Evolutionary conservation across 768 basidiomycete species (phyloP).

Genomic region (Cyclocybe aegerita): DNA sequence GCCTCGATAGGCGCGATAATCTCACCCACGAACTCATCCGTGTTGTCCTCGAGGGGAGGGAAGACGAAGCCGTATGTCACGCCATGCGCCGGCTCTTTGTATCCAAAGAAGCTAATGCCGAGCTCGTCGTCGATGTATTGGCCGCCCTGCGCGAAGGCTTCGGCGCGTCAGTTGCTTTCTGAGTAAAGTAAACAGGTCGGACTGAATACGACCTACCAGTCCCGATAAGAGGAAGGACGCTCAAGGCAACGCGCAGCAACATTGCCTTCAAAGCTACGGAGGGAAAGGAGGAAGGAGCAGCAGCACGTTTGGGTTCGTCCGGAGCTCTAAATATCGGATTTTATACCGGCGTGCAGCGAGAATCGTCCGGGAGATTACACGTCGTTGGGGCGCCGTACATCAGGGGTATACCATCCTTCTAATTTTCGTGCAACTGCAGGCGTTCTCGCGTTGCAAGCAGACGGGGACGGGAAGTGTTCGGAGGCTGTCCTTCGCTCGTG

Average conservation of each 20-base stretch:
- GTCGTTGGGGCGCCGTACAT: not conserved
- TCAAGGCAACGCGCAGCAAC: slow-evolving; percentile 31
- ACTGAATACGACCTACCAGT: slow-evolving; percentile 28
- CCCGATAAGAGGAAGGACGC: slow-evolving; percentile 38
- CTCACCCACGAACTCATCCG: slow-evolving; percentile 62
- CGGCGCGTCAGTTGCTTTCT: not conserved
- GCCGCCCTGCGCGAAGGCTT: slow-evolving; percentile 47
- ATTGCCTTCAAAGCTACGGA: slow-evolving; percentile 20
- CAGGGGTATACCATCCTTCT: not conserved
- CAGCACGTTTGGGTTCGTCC: slow-evolving; percentile 2
- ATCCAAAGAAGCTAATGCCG: slow-evolving; percentile 52
- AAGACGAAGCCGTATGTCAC: slow-evolving; percentile 53
- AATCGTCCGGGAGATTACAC: slow-evolving; percentile 4
- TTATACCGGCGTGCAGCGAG: slow-evolving; percentile 10
- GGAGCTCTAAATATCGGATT: slow-evolving; percentile 15
- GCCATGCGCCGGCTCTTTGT: slow-evolving; percentile 38
- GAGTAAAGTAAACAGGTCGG: not conserved
- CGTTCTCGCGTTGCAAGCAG: slow-evolving; percentile 1
- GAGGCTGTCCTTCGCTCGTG: slow-evolving; percentile 14
- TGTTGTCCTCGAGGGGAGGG: slow-evolving; percentile 42
- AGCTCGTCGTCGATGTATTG: slow-evolving; percentile 50
- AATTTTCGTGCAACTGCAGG: slow-evolving; percentile 4
- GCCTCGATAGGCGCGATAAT: slow-evolving; percentile 54
- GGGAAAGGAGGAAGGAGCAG: slow-evolving; percentile 7
- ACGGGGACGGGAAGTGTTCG: slow-evolving; percentile 19